Evolutionary conservation across 495 filamentous ascomycete species (phyloP), one percentile per base, ranked within the genome.

Genomic region (Hypoxylon crocopeplum): DNA sequence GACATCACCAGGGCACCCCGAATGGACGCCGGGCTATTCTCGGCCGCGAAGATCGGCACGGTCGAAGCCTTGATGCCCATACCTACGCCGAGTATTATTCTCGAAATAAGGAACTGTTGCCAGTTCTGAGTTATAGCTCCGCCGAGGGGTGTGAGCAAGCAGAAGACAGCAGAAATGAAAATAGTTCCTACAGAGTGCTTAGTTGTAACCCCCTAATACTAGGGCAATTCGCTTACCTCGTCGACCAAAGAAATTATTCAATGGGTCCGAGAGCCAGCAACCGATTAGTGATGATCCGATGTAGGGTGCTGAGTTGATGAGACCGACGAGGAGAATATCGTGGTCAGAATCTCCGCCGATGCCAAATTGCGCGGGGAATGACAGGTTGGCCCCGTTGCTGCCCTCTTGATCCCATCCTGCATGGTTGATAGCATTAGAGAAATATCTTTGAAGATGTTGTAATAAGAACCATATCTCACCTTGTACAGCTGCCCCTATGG

Each of bases 371-470:
- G 66, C 52, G 0, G 83, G 83, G 67, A 87, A 89, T 15, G 78
- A 79, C 33, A 90, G 66, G 48, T 89, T 89, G 24, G 87, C 87
- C 38, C 86, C 87, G 56, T 90, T 89, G 42, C 82, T 84, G n/a
- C 86, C 86, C n/a, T 86, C 88, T 59, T 89, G 85, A 67, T 89
- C 86, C 86, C 85, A 88, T 22, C n/a, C n/a, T n/a, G n/a, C n/a
- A n/a, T n/a, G n/a, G n/a, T n/a, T n/a, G n/a, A n/a, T n/a, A n/a
- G n/a, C n/a, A n/a, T n/a, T n/a, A n/a, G n/a, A n/a, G n/a, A n/a
- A n/a, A n/a, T n/a, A n/a, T n/a, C n/a, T n/a, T n/a, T n/a, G n/a
- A n/a, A n/a, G n/a, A n/a, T n/a, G n/a, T n/a, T n/a, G n/a, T n/a
- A n/a, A n/a, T n/a, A n/a, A n/a, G n/a, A n/a, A n/a, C n/a, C n/a